Evolutionary conservation across 164 flowering plant genomes (phyloP).

Genomic region (Liquidambar formosana): DNA sequence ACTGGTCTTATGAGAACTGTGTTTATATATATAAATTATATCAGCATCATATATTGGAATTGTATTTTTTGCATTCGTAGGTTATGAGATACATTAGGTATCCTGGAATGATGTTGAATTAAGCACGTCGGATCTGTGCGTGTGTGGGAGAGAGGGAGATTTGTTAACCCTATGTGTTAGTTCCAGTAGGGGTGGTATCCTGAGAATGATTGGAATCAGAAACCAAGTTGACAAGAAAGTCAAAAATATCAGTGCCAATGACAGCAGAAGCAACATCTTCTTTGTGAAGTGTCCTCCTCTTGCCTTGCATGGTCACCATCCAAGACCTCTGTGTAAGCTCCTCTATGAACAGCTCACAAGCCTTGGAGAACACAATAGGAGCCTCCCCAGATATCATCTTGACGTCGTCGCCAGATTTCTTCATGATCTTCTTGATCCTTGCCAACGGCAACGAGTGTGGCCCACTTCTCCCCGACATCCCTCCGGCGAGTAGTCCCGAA

Average conservation of each 20-base stretch:
- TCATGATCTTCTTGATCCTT: slow-evolving; percentile 85
- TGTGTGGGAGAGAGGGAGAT: no score
- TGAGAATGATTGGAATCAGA: slow-evolving; percentile 14
- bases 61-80: no score
- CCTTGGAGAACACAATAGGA: slow-evolving; percentile 70
- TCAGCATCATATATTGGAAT: no score
- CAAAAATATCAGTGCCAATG: slow-evolving; percentile 56
- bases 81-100: no score
- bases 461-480: slow-evolving; percentile 44
- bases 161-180: no score
- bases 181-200: neutral
- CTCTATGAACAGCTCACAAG: slow-evolving; percentile 69
- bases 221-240: slow-evolving; percentile 62
- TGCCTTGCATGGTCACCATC: slow-evolving; percentile 54
- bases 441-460: slow-evolving; percentile 72
- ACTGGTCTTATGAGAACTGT: no score
- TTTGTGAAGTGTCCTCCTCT: slow-evolving; percentile 62
- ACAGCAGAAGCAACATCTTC: slow-evolving; percentile 66
- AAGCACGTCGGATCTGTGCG: no score
- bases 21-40: no score
- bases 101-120: no score
- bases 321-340: slow-evolving; percentile 63
- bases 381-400: slow-evolving; percentile 83
- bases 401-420: slow-evolving; percentile 61
- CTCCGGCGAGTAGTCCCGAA: slow-evolving; percentile 42